Percentiles rank a stretch among this genome's conserved stretches.
Conservation (phyloP, 768 basidiomycete species). For the Tylopilus vinaceipallidus region DNA sequence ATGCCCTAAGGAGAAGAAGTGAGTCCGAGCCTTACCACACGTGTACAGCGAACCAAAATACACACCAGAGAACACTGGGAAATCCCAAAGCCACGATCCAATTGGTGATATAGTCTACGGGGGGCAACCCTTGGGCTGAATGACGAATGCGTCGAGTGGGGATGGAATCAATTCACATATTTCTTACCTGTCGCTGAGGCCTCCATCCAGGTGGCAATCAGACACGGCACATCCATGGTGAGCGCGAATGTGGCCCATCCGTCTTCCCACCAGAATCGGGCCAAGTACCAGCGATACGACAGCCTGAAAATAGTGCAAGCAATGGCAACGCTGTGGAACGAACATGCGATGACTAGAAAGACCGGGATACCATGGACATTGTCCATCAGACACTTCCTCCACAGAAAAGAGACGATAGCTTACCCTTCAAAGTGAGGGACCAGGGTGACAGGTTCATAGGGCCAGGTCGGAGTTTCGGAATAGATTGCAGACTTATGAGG, state of each 20-base stretch:
- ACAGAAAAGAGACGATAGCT: neutral
- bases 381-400: neutral
- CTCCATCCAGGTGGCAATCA: constrained; percentile 10
- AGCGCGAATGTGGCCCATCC: constrained; percentile 24
- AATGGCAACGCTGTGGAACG: constrained; percentile 23
- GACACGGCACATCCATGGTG: constrained; percentile 11
- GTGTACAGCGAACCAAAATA: neutral
- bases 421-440: constrained; percentile 16
- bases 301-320: constrained; percentile 25
- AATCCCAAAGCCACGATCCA: constrained; percentile 19
- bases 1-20: constrained; percentile 12
- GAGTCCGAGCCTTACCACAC: neutral
- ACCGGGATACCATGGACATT: neutral
- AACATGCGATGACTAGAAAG: constrained; percentile 13
- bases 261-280: constrained; percentile 32
- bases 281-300: constrained; percentile 16
- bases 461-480: neutral
- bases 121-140: neutral
- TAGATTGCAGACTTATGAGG: neutral
- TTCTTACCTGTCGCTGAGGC: constrained; percentile 2
- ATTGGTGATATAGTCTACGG: neutral
- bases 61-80: constrained; percentile 22
- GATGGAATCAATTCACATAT: too few relatives aligned
- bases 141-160: neutral
- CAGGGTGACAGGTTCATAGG: constrained; percentile 3